Conservation (phyloP, 192 early-diverging fungal genomes). For the Backusella psychrophila region DNA sequence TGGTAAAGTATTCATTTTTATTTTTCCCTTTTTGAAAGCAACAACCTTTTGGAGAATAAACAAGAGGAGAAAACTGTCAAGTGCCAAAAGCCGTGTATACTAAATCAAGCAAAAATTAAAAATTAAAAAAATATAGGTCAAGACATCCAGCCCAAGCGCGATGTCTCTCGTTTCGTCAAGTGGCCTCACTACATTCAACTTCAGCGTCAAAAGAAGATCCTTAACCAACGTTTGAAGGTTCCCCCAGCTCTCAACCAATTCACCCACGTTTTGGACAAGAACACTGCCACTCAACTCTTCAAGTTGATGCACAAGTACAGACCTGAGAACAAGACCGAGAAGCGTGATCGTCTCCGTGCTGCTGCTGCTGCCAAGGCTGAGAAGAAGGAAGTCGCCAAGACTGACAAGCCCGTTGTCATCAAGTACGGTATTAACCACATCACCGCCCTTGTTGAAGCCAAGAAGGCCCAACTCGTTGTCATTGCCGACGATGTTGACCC, state of each 20-base stretch:
- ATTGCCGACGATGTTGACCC: constrained; percentile 99
- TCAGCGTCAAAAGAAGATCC: constrained; percentile 97
- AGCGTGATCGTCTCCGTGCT: constrained; percentile 87
- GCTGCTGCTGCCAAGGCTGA: constrained; percentile 89
- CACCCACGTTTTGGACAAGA: constrained; percentile 96
- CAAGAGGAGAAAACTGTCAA: not conserved
- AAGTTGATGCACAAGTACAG: constrained; percentile 99
- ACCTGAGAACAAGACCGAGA: constrained; percentile 95
- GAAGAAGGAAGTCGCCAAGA: constrained; percentile 76
- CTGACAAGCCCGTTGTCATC: constrained; percentile 93
- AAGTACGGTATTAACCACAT: constrained; percentile 99
- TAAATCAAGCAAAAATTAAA: constrained; percentile 1
- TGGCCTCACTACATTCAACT: constrained; percentile 99
- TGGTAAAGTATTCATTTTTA: constrained; percentile 42
- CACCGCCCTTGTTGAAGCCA: constrained; percentile 95
- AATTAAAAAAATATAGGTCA: no score
- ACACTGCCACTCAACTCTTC: constrained; percentile 98
- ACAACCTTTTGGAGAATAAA: not conserved
- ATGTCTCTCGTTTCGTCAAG: constrained; percentile 96
- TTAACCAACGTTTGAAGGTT: constrained; percentile 98
- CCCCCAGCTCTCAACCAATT: constrained; percentile 99
- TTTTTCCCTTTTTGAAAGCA: not conserved
- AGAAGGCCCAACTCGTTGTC: constrained; percentile 98
- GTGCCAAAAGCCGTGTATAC: not conserved
- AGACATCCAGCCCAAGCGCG: constrained; percentile 70